phyloP scores from a whole-genome alignment of 208 protist genomes.

The Leishmania martiniquensis region DNA sequence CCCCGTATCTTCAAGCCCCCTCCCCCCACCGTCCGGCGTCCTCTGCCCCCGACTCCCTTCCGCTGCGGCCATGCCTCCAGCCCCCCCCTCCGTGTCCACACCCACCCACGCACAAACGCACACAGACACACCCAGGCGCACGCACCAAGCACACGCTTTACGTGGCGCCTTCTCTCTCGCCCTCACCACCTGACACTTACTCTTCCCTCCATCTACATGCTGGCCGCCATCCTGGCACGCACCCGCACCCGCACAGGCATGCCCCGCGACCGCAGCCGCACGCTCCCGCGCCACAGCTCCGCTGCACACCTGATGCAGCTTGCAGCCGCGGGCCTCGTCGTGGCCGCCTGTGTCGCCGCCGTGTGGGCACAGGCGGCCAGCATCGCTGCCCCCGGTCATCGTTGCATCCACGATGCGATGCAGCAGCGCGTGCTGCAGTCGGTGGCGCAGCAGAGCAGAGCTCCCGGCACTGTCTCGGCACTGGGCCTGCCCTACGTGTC shows the following conservation, averaged over 20 bases:
- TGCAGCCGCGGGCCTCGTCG: background rate
- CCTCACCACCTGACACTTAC: background rate
- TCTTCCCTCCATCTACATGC: background rate
- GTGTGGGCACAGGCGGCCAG: constrained; percentile 9
- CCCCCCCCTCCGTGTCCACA: no score
- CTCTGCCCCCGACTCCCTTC: no score
- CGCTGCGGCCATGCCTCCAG: no score
- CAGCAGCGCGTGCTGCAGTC: constrained; percentile 33
- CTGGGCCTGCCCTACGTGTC: constrained; percentile 15
- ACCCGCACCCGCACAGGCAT: background rate
- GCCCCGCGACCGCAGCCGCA: background rate
- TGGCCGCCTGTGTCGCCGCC: constrained; percentile 3
- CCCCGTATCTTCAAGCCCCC: no score
- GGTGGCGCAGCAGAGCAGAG: constrained; percentile 2
- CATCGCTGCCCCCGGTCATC: no score
- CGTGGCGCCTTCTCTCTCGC: background rate
- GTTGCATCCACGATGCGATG: constrained; percentile 21
- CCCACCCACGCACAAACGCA: no score
- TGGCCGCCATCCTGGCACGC: background rate
- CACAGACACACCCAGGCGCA: no score
- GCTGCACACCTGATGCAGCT: constrained; percentile 16
- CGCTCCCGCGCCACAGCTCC: background rate
- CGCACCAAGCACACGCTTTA: no score
- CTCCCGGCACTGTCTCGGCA: background rate
- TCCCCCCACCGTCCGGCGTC: no score